Percentiles rank a stretch among this genome's conserved stretches.
Conservation (phyloP, 1,139 yeast species). For the Casaregolazyma suthepensis region DNA sequence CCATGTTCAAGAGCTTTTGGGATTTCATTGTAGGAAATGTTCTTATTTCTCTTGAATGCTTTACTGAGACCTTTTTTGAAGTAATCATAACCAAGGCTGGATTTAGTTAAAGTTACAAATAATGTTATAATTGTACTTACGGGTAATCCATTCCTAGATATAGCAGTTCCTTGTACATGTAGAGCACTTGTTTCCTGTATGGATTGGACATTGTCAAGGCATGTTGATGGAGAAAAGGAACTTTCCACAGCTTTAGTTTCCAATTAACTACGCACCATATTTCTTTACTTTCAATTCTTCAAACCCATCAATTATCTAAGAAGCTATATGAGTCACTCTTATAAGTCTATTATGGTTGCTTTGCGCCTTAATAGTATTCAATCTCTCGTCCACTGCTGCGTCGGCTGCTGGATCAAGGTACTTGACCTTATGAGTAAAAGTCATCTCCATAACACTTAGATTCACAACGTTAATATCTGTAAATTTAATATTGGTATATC, state of each 20-base stretch:
- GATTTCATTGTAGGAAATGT: constrained; percentile 24
- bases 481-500: neutral
- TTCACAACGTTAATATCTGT: neutral
- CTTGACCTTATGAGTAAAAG: neutral
- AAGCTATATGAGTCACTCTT: neutral
- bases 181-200: constrained; percentile 5
- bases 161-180: constrained; percentile 33
- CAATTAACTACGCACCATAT: too few species aligned
- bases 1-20: constrained; percentile 30
- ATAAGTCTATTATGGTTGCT: neutral
- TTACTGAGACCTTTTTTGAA: constrained; percentile 26
- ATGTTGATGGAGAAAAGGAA: neutral
- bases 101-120: neutral
- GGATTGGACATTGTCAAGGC: neutral
- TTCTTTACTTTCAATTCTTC: neutral
- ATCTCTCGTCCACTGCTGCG: neutral
- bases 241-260: neutral
- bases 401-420: neutral
- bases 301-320: neutral
- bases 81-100: constrained; percentile 27
- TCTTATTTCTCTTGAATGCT: constrained; percentile 27
- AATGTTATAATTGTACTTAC: constrained; percentile 15
- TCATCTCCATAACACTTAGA: neutral
- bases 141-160: constrained; percentile 36
- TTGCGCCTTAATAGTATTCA: neutral